phyloP scores from a whole-genome alignment of 192 early-diverging fungal genomes.

The Rhizophagus sp. region DNA sequence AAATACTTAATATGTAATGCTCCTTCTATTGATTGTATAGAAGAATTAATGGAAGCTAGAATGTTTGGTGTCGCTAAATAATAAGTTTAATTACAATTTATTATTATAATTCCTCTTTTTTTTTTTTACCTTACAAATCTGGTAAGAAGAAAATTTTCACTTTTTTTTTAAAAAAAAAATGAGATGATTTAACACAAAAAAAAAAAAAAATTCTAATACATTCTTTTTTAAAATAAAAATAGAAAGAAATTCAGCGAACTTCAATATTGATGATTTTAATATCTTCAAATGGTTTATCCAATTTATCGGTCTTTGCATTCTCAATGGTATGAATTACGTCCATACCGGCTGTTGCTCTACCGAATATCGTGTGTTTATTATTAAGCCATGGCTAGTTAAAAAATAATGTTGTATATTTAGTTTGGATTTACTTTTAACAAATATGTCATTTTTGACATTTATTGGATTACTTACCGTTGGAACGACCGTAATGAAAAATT shows the following conservation, averaged over 20 bases:
- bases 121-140: too few species aligned
- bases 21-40: slow-evolving; percentile 5
- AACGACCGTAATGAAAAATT: slow-evolving; percentile 95
- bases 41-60: slow-evolving; percentile 20
- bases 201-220: not conserved
- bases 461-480: slow-evolving; percentile 66
- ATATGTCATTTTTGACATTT: too few species aligned
- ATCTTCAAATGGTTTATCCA: slow-evolving; percentile 87
- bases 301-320: slow-evolving; percentile 76
- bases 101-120: not conserved
- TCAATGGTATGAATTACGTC: slow-evolving; percentile 93
- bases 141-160: too few species aligned
- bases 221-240: too few species aligned
- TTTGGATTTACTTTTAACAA: too few species aligned
- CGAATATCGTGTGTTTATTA: slow-evolving; percentile 97
- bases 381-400: slow-evolving; percentile 87
- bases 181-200: not conserved
- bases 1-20: not conserved
- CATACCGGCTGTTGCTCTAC: slow-evolving; percentile 84
- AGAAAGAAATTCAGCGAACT: slow-evolving; percentile 53
- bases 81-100: not conserved
- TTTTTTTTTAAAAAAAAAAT: too few species aligned
- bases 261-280: slow-evolving; percentile 79
- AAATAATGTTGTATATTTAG: not conserved
- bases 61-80: slow-evolving; percentile 13